A percentile compares a stretch with the other conserved stretches of the same genome.
Evolutionary conservation across 257 asterid genomes (phyloP).

Genomic region (Solanum chilense): DNA sequence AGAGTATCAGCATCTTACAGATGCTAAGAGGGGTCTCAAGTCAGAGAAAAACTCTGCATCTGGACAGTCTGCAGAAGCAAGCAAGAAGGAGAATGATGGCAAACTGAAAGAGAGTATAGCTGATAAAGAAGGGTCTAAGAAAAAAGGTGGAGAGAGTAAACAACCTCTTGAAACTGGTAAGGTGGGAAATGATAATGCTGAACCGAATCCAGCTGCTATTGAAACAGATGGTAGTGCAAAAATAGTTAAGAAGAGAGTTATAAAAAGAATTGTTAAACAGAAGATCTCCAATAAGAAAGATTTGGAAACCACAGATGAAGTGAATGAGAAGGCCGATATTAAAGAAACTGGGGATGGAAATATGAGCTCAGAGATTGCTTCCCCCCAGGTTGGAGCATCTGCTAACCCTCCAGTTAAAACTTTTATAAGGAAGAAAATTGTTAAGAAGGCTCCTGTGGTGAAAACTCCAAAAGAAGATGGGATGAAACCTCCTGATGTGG

Average conservation of each 20-base stretch:
- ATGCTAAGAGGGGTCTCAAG: slow-evolving; percentile 17
- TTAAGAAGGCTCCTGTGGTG: slow-evolving; percentile 29
- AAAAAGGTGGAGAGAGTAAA: slow-evolving; percentile 24
- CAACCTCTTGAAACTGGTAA: slow-evolving; percentile 25
- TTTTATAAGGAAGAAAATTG: slow-evolving; percentile 45
- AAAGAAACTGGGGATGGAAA: slow-evolving; percentile 28
- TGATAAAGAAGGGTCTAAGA: slow-evolving; percentile 25
- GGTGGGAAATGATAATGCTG: slow-evolving; percentile 15
- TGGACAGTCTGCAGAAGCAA: slow-evolving; percentile 26
- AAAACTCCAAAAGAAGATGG: slow-evolving; percentile 25
- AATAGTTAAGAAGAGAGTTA: slow-evolving; percentile 67
- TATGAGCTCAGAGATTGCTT: slow-evolving; percentile 28
- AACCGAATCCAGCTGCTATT: slow-evolving; percentile 18
- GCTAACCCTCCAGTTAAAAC: slow-evolving; percentile 41
- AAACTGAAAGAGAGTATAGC: slow-evolving; percentile 13
- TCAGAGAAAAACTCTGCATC: slow-evolving; percentile 28
- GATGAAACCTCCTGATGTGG: slow-evolving; percentile 17
- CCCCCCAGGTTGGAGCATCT: slow-evolving; percentile 36
- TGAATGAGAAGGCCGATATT: slow-evolving; percentile 18
- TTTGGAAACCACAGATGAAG: neutral
- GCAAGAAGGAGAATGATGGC: slow-evolving; percentile 29
- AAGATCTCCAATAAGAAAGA: slow-evolving; percentile 13
- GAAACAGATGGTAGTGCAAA: slow-evolving; percentile 33
- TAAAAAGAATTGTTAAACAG: slow-evolving; percentile 40
- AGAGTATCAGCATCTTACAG: slow-evolving; percentile 26